Conservation (phyloP, 768 basidiomycete species). For the Kwoniella mangroviensis region DNA sequence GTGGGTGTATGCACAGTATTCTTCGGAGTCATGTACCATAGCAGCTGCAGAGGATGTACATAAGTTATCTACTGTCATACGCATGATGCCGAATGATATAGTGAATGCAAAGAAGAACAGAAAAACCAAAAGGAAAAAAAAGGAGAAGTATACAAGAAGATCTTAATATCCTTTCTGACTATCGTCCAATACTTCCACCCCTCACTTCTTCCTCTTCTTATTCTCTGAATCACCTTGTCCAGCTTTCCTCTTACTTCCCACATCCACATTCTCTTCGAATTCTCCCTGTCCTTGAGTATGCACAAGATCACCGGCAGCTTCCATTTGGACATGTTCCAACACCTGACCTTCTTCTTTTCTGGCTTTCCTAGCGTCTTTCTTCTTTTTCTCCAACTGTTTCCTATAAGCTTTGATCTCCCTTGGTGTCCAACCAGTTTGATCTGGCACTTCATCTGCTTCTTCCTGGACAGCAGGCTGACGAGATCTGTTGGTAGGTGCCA, state of each 20-base stretch:
- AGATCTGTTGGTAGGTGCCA: not conserved
- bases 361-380: conserved; percentile 42
- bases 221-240: conserved; percentile 8
- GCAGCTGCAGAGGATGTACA: too few species aligned
- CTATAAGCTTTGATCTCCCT: conserved; percentile 39
- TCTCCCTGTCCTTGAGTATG: conserved; percentile 1
- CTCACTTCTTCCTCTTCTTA: conserved; percentile 18
- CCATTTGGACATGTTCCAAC: conserved; percentile 28
- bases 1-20: not conserved
- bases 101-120: too few species aligned
- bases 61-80: too few species aligned
- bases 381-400: conserved; percentile 37
- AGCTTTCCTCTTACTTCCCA: conserved; percentile 20
- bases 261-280: conserved; percentile 1
- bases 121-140: too few species aligned
- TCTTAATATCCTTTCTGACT: too few species aligned
- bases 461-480: not conserved
- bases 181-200: too few species aligned
- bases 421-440: conserved; percentile 31
- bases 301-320: conserved; percentile 32
- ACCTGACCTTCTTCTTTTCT: conserved; percentile 40
- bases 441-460: conserved; percentile 33
- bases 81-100: too few species aligned
- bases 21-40: too few species aligned
- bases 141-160: too few species aligned